phyloP scores from a whole-genome alignment of 2,329 filamentous ascomycete species.

The Sporothrix schenckii region DNA sequence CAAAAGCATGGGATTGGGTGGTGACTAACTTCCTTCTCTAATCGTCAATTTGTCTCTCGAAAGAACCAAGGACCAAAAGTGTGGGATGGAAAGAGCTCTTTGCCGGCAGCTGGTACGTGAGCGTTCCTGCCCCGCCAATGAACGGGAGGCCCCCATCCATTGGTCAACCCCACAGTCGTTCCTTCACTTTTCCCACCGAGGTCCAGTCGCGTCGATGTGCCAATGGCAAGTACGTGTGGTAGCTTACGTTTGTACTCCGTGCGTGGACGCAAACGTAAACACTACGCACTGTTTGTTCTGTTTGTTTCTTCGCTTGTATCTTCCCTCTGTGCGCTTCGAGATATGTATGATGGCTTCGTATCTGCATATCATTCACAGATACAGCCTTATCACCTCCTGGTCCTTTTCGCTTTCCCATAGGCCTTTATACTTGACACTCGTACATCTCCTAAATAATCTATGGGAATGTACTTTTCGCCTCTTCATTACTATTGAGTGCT shows the following conservation, averaged over 20 bases:
- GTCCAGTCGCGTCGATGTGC: constrained; percentile 22
- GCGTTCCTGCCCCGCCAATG: constrained; percentile 32
- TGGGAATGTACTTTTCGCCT: neutral
- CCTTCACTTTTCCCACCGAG: constrained; percentile 21
- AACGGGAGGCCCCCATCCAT: constrained; percentile 21
- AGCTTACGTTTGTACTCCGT: constrained; percentile 29
- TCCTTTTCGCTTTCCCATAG: neutral
- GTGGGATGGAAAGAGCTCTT: constrained; percentile 8
- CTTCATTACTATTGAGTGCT: neutral
- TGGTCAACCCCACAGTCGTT: constrained; percentile 35
- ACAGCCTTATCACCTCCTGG: neutral
- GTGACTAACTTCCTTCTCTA: constrained; percentile 17
- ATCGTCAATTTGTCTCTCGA: neutral
- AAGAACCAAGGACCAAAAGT: neutral
- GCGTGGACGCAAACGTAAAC: neutral
- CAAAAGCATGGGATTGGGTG: neutral
- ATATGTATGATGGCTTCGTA: constrained; percentile 21
- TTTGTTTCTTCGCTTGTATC: neutral
- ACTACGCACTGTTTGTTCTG: constrained; percentile 27
- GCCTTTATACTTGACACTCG: neutral
- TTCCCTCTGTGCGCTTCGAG: neutral
- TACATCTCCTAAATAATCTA: neutral
- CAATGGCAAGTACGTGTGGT: neutral
- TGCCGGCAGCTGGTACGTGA: constrained; percentile 10
- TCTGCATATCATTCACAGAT: constrained; percentile 5